Conservation (phyloP, 148 eudicot genomes). For the Camellia granthamiana region DNA sequence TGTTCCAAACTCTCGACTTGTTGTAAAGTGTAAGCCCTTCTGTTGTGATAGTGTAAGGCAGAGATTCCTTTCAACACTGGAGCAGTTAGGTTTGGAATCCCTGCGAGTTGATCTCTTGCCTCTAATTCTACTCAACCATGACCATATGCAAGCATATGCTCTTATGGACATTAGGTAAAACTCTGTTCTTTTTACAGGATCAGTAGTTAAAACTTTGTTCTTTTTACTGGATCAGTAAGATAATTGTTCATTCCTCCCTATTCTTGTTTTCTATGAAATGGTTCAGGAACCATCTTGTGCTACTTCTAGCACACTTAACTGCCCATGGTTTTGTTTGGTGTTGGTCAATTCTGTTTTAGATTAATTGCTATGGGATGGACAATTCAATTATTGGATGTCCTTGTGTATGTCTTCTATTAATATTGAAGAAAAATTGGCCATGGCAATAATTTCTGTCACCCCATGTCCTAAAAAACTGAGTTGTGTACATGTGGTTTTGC, state of each 20-base stretch:
- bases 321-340: too few species aligned
- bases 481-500: background rate
- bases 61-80: slow-evolving; percentile 80
- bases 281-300: background rate
- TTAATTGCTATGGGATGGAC: background rate
- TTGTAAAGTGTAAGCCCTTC: slow-evolving; percentile 97
- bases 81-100: slow-evolving; percentile 89
- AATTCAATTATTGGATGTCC: background rate
- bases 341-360: background rate
- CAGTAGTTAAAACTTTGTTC: slow-evolving; percentile 14
- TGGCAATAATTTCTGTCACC: background rate
- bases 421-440: too few species aligned
- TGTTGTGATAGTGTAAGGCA: slow-evolving; percentile 83
- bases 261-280: background rate
- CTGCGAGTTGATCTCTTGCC: slow-evolving; percentile 93
- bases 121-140: slow-evolving; percentile 92
- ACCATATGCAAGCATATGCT: slow-evolving; percentile 97
- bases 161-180: slow-evolving; percentile 94
- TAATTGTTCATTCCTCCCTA: too few species aligned
- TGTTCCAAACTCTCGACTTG: slow-evolving; percentile 90
- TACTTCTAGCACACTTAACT: too few species aligned
- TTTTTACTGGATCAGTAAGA: too few species aligned
- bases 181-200: background rate
- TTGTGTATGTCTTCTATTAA: background rate
- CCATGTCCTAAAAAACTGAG: background rate